These are phyloP conservation scores for Naganishia vaughanmartiniae DNA, from an alignment of 768 basidiomycete genomes.

Conservation along the genomic window DNA sequence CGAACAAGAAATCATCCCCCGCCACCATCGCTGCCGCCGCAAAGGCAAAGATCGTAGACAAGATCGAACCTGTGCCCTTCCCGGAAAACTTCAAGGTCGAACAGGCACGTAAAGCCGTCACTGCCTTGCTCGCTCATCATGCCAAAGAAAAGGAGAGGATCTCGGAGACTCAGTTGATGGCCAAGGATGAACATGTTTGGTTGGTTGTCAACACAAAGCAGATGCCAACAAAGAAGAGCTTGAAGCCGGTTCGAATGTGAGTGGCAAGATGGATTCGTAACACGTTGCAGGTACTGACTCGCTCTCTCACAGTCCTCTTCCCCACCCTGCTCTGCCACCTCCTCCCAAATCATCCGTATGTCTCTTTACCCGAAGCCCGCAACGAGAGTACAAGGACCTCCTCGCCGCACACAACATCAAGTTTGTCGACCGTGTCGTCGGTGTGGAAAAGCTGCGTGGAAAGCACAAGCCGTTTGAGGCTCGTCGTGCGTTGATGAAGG, in stretches of 20 bases:
- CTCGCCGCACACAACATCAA: conserved; percentile 71
- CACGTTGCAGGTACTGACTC: background rate
- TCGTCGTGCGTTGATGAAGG: conserved; percentile 73
- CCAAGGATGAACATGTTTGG: conserved; percentile 83
- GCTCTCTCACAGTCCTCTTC: conserved; percentile 55
- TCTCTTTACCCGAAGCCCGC: conserved; percentile 92
- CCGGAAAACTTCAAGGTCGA: conserved; percentile 57
- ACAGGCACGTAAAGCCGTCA: conserved; percentile 75
- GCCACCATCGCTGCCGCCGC: conserved; percentile 10
- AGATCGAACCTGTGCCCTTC: conserved; percentile 23
- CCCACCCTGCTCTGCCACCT: conserved; percentile 65
- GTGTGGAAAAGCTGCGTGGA: conserved; percentile 84
- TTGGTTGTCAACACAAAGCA: conserved; percentile 81
- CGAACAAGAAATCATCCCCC: conserved; percentile 15
- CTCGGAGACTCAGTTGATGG: conserved; percentile 64
- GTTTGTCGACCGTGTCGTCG: conserved; percentile 88
- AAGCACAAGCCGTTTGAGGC: conserved; percentile 67
- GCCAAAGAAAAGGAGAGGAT: conserved; percentile 63
- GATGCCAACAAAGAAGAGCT: conserved; percentile 68
- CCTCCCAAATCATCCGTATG: conserved; percentile 77
- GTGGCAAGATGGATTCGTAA: conserved; percentile 44
- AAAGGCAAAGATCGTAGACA: conserved; percentile 2
- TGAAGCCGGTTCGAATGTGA: conserved; percentile 83
- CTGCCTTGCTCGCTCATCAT: conserved; percentile 72
- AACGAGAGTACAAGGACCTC: conserved; percentile 92